Percentiles rank a stretch among this genome's conserved stretches.
Conservation (phyloP, 1,284 basidiomycete species). For the Papiliotrema laurentii region DNA sequence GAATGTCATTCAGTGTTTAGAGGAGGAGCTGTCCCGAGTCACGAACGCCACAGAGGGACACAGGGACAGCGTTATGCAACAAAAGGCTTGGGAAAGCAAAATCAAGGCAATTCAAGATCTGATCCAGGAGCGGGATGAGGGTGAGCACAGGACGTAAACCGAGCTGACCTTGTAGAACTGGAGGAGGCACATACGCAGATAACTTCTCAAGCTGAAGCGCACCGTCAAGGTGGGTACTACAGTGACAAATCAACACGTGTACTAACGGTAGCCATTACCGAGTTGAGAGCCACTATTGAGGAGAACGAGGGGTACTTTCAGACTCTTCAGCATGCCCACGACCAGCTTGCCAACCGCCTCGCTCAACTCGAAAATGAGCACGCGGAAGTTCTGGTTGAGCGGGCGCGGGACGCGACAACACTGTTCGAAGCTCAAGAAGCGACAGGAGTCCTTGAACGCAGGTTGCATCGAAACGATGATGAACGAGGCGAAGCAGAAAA, state of each 20-base stretch:
- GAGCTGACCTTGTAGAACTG: constrained; percentile 1
- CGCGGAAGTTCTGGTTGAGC: neutral
- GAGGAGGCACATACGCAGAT: constrained; percentile 1
- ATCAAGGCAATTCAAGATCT: constrained; percentile 7
- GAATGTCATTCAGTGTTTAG: constrained; percentile 14
- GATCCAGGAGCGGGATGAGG: constrained; percentile 4
- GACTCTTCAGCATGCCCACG: constrained; percentile 16
- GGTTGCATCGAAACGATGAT: neutral
- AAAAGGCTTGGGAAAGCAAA: neutral
- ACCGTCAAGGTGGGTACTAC: neutral
- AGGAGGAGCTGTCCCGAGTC: constrained; percentile 8
- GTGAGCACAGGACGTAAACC: neutral
- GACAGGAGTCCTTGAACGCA: neutral
- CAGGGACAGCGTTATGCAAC: neutral
- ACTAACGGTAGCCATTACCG: constrained; percentile 13
- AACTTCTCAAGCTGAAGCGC: neutral
- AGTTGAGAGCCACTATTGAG: constrained; percentile 18
- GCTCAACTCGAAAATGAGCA: constrained; percentile 1
- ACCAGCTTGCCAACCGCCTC: constrained; percentile 6
- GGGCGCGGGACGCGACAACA: neutral
- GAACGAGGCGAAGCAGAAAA: neutral
- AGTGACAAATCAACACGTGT: neutral
- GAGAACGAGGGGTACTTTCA: constrained; percentile 27
- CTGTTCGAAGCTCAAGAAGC: neutral
- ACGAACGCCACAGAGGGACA: neutral